Evolutionary conservation across 352 stramenopile genomes (phyloP).

Genomic region (Detonula confervacea): DNA sequence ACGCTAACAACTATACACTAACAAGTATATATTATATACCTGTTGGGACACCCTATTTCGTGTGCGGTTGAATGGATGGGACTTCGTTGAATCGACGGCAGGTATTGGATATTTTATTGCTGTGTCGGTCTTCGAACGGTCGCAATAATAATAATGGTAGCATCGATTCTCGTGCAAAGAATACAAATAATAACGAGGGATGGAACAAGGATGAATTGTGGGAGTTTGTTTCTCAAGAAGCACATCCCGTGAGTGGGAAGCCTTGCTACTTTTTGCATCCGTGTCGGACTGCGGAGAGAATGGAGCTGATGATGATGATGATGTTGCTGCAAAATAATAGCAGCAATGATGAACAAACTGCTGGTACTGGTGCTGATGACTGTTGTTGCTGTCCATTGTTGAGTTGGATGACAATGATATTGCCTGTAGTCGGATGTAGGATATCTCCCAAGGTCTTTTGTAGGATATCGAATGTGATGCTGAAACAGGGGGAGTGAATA

Average conservation of each 20-base stretch:
- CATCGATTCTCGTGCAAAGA: constrained; percentile 1
- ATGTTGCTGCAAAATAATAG: neutral
- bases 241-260: constrained; percentile 69
- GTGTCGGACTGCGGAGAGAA: constrained; percentile 63
- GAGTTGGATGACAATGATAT: constrained; percentile 79
- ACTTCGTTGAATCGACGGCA: constrained; percentile 33
- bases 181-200: constrained; percentile 1
- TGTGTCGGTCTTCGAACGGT: neutral
- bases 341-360: neutral
- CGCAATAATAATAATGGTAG: constrained; percentile 2
- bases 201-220: constrained; percentile 58
- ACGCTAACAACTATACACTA: too few relatives aligned
- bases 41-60: constrained; percentile 81
- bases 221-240: constrained; percentile 81
- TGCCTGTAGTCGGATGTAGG: constrained; percentile 59
- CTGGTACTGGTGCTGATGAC: constrained; percentile 1
- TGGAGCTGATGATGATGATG: constrained; percentile 49
- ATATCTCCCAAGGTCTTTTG: constrained; percentile 21
- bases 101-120: constrained; percentile 50
- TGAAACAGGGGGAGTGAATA: too few relatives aligned
- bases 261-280: constrained; percentile 80
- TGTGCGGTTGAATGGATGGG: constrained; percentile 42
- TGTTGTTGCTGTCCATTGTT: constrained; percentile 49
- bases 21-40: too few relatives aligned
- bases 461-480: too few relatives aligned